Evolutionary conservation across 2,329 filamentous ascomycete genomes (phyloP).

Genomic region (Pseudogymnoascus sp.): DNA sequence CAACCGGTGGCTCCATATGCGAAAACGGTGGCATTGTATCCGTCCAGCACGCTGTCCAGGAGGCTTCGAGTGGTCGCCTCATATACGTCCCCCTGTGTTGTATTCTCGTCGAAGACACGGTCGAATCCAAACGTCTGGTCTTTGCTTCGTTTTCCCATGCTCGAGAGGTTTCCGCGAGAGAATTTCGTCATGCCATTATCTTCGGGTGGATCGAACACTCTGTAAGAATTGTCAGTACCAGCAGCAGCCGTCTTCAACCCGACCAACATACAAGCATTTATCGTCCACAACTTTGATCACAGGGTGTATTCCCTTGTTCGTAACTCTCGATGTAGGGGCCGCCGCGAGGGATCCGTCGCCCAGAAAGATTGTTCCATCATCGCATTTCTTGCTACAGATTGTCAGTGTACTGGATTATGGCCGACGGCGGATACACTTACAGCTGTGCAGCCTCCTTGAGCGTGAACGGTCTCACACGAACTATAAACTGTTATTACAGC

Average conservation of each 20-base stretch:
- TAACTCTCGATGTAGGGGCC: slow-evolving; percentile 73
- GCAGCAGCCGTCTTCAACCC: background rate
- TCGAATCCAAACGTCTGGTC: slow-evolving; percentile 98
- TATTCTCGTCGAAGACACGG: slow-evolving; percentile 92
- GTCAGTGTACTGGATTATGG: slow-evolving; percentile 15
- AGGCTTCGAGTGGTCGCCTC: slow-evolving; percentile 82
- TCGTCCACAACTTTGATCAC: slow-evolving; percentile 97
- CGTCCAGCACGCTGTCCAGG: slow-evolving; percentile 91
- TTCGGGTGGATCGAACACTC: slow-evolving; percentile 94
- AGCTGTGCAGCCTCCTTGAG: slow-evolving; percentile 94
- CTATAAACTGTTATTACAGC: slow-evolving; percentile 31
- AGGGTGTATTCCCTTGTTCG: slow-evolving; percentile 75
- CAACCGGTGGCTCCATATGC: slow-evolving; percentile 97
- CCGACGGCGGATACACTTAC: slow-evolving; percentile 33
- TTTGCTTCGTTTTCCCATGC: slow-evolving; percentile 81
- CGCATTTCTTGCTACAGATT: slow-evolving; percentile 39
- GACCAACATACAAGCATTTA: slow-evolving; percentile 71
- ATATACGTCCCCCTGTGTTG: slow-evolving; percentile 86
- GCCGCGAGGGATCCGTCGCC: slow-evolving; percentile 93
- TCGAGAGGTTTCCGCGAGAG: slow-evolving; percentile 67
- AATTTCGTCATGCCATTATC: slow-evolving; percentile 88
- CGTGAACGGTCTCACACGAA: slow-evolving; percentile 63
- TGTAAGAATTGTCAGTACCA: slow-evolving; percentile 32
- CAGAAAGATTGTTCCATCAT: slow-evolving; percentile 87
- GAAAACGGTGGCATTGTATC: slow-evolving; percentile 98